A percentile compares a stretch with the other conserved stretches of the same genome.
These are phyloP conservation scores for Neostapfia colusana DNA, from an alignment of 176 grass and related monocot genomes.

Conservation along the genomic window DNA sequence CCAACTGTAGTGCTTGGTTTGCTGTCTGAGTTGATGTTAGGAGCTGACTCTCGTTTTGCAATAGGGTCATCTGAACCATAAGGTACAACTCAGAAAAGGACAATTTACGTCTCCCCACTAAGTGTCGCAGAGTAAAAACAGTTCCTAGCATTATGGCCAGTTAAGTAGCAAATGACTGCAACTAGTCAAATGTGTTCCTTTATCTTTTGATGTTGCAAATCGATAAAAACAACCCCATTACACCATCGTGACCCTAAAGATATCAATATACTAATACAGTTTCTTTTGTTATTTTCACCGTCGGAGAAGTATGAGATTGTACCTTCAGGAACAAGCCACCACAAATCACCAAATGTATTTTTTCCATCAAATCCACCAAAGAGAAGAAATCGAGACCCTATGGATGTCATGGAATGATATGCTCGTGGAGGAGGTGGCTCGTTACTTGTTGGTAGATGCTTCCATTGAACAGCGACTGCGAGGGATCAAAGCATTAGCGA, in stretches of 20 bases:
- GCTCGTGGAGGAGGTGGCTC: slow-evolving; percentile 79
- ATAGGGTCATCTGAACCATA: slow-evolving; percentile 82
- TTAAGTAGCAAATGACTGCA: neutral
- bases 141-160: neutral
- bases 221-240: neutral
- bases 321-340: slow-evolving; percentile 99
- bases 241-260: slow-evolving; percentile 7
- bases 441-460: slow-evolving; percentile 66
- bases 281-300: neutral
- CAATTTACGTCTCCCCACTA: neutral
- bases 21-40: slow-evolving; percentile 51
- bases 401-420: slow-evolving; percentile 91
- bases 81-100: slow-evolving; percentile 17
- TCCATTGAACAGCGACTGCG: slow-evolving; percentile 95
- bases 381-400: slow-evolving; percentile 78
- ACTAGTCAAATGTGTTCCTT: neutral
- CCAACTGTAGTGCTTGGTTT: slow-evolving; percentile 34
- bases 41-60: slow-evolving; percentile 59
- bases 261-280: neutral
- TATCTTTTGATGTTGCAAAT: slow-evolving; percentile 13
- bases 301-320: slow-evolving; percentile 17
- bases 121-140: slow-evolving; percentile 3
- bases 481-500: slow-evolving; percentile 39
- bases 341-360: slow-evolving; percentile 88
- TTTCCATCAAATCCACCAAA: slow-evolving; percentile 99